phyloP scores from a whole-genome alignment of 208 protist genomes.

The Wallacemonas sp. region DNA sequence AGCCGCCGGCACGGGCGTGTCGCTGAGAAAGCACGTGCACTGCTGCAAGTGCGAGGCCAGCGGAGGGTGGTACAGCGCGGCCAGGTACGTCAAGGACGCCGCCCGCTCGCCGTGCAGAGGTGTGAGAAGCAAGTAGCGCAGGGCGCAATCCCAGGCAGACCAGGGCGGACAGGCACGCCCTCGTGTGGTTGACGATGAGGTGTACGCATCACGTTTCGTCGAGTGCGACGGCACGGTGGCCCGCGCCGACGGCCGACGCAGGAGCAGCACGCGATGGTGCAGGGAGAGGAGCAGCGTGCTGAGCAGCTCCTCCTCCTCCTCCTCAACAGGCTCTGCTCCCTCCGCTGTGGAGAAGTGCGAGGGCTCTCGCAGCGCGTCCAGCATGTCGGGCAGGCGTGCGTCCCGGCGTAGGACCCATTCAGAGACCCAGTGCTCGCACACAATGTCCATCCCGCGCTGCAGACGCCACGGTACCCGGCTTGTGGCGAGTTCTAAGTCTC shows the following conservation, averaged over 20 bases:
- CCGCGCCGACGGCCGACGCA: background rate
- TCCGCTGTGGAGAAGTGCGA: background rate
- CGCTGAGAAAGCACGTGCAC: background rate
- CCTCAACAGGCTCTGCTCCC: background rate
- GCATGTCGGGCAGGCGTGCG: constrained; percentile 15
- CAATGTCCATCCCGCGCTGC: background rate
- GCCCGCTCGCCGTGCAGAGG: background rate
- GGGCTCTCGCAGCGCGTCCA: background rate
- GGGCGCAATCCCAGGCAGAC: background rate
- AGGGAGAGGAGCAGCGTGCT: constrained; percentile 1
- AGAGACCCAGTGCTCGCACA: constrained; percentile 2
- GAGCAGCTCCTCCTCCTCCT: background rate
- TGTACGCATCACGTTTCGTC: too few relatives aligned
- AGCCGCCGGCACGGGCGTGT: too few relatives aligned
- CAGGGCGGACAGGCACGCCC: too few relatives aligned
- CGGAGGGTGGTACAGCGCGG: constrained; percentile 15
- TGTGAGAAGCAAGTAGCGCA: constrained; percentile 13
- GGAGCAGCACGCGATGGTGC: constrained; percentile 5
- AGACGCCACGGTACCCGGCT: background rate
- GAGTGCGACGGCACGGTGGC: background rate
- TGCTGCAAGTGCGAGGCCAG: background rate
- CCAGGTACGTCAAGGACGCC: constrained; percentile 4
- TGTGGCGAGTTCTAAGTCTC: constrained; percentile 6
- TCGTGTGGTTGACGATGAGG: too few relatives aligned
- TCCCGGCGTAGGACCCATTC: constrained; percentile 6